Evolutionary conservation across 257 asterid species (phyloP).

Genomic region (Penstemon davidsonii): DNA sequence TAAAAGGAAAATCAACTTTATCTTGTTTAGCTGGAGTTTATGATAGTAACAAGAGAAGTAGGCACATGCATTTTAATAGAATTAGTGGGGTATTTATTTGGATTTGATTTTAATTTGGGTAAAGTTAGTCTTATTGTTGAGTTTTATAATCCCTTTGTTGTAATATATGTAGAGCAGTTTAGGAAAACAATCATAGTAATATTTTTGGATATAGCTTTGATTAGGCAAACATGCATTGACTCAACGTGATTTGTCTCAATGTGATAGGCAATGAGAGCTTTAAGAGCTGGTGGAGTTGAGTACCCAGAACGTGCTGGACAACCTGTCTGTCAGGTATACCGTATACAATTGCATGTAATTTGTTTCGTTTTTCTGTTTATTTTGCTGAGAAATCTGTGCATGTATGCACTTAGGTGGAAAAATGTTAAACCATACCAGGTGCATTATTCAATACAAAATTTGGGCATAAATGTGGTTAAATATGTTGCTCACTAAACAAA

Average conservation of each 20-base stretch:
- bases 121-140: slow-evolving; percentile 21
- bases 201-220: not conserved
- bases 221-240: slow-evolving; percentile 21
- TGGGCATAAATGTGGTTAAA: no score
- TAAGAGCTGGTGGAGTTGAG: slow-evolving; percentile 44
- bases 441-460: no score
- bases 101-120: not conserved
- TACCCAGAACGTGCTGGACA: slow-evolving; percentile 70
- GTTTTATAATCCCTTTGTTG: slow-evolving; percentile 9
- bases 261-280: slow-evolving; percentile 50
- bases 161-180: not conserved
- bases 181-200: not conserved
- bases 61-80: slow-evolving; percentile 21
- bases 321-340: slow-evolving; percentile 64
- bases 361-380: not conserved
- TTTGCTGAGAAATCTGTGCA: not conserved
- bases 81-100: slow-evolving; percentile 8
- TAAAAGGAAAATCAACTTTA: slow-evolving; percentile 20
- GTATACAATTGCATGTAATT: not conserved
- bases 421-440: no score
- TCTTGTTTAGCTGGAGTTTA: slow-evolving; percentile 15
- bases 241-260: slow-evolving; percentile 2
- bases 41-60: not conserved
- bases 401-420: not conserved
- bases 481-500: no score